Base-by-base conservation (phyloP, 768 basidiomycete species). In the Rhizopogon rudus region DNA sequence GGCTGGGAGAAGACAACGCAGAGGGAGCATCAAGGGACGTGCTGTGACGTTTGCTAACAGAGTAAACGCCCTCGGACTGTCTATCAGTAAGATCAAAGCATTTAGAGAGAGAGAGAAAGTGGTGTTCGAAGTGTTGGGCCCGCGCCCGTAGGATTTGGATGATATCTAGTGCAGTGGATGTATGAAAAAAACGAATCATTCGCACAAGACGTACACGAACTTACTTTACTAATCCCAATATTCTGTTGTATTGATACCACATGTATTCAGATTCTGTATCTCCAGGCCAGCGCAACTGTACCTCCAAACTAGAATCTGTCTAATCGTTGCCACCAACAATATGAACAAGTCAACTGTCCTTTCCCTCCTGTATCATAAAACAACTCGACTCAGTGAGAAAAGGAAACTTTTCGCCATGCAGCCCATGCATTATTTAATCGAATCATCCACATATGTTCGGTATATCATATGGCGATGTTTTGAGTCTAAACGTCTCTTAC, bases 31-130 rank as follows among this genome's bases (percentile, higher is more conserved):
- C 0, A 79, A 86, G 56, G 88, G 87, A 3, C 71, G 80, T 10
- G 83, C 86, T 7, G 81, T 90, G 54, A 74, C 81, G 43, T 87
- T 94, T 65, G 79, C 86, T 28, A 93, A 93, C 66, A 69, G 87
- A 54, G 81, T 93, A 50, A 93, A 91, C 67, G 80, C 77, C 20
- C 75, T 93, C 12, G 85, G 86, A 57, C 63, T 94, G 59, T 78
- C 75, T 0, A 81, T 93, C 79, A 89, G 85, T 46, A 77, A 74
- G 63, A 69, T 94, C 53, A 77, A 75, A 55, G 81, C 87, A 48
- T 94, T 94, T 65, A 80, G 75, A 59, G 86, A 89, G 60, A 67
- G 88, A 46, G 87, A 91, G 69, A 77, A 74, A 1, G 75, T 81
- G 49, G 86, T 91, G 6, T 91, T 91, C 65, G 80, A 79, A 65